phyloP scores from a whole-genome alignment of 176 grass and related monocot species.

The Canna indica region DNA sequence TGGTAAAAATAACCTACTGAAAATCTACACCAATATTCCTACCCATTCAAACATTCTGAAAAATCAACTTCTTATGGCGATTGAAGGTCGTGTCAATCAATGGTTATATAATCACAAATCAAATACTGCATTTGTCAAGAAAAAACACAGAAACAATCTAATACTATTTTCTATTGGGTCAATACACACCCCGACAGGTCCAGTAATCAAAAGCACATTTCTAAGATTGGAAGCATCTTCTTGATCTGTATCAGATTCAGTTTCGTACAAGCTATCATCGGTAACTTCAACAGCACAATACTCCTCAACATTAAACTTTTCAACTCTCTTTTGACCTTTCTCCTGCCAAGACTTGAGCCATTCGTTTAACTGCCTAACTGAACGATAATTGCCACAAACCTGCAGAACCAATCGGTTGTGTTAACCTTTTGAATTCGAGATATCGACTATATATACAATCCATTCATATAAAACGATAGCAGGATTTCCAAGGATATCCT shows the following conservation, averaged over 20 bases:
- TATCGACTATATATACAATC: conserved; percentile 8
- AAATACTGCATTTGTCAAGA: neutral
- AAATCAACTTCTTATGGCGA: neutral
- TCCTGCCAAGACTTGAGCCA: conserved; percentile 88
- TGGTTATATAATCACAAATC: neutral
- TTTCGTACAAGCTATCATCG: conserved; percentile 38
- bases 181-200: conserved; percentile 76
- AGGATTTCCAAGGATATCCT: conserved; percentile 8
- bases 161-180: neutral
- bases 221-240: conserved; percentile 34
- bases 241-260: conserved; percentile 48
- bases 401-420: conserved; percentile 33
- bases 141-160: neutral
- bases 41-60: neutral
- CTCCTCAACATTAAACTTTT: conserved; percentile 20
- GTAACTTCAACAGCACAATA: conserved; percentile 32
- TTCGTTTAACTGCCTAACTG: conserved; percentile 53
- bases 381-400: conserved; percentile 78
- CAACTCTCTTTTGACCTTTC: conserved; percentile 40
- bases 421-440: neutral
- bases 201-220: conserved; percentile 89
- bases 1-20: neutral
- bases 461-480: conserved; percentile 1
- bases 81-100: neutral
- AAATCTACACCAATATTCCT: neutral